A percentile compares a stretch with the other conserved stretches of the same genome.
Evolutionary conservation across 306 rosid species (phyloP).

Genomic region (Pterocarpus santalinus): DNA sequence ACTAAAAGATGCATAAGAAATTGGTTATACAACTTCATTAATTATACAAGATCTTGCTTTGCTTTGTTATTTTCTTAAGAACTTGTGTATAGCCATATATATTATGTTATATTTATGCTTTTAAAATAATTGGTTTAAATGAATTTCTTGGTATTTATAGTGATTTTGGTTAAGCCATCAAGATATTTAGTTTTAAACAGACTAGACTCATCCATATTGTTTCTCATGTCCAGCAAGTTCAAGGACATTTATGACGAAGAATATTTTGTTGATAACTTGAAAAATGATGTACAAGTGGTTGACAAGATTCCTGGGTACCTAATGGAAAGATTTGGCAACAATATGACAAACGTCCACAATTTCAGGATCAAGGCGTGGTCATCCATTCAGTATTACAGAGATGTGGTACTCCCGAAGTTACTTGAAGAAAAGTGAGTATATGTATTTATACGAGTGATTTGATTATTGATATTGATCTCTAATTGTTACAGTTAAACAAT

Average conservation of each 20-base stretch:
- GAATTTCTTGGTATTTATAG: constrained; percentile 18
- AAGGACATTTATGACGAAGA: constrained; percentile 90
- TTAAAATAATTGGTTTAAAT: constrained; percentile 23
- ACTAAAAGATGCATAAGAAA: background rate
- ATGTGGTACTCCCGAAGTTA: constrained; percentile 86
- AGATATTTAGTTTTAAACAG: constrained; percentile 29
- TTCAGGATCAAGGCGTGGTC: constrained; percentile 98
- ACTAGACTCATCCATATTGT: constrained; percentile 50
- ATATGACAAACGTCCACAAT: constrained; percentile 92
- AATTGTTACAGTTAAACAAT: constrained; percentile 25
- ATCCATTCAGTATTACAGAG: constrained; percentile 79
- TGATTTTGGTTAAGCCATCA: constrained; percentile 18
- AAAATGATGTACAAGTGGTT: constrained; percentile 87
- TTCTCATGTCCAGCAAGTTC: constrained; percentile 79
- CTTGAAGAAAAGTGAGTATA: constrained; percentile 92
- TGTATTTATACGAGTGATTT: constrained; percentile 27
- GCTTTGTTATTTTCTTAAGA: background rate
- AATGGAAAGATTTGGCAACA: constrained; percentile 96
- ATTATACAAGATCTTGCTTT: constrained; percentile 2
- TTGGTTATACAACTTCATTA: background rate
- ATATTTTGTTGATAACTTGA: constrained; percentile 70
- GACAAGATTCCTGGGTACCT: constrained; percentile 82
- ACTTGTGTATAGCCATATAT: constrained; percentile 19
- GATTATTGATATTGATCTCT: constrained; percentile 35
- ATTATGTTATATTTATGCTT: constrained; percentile 25